Evolutionary conservation across 768 basidiomycete species (phyloP), one percentile per base, ranked within the genome.

Genomic region (Tricholoma terreum): DNA sequence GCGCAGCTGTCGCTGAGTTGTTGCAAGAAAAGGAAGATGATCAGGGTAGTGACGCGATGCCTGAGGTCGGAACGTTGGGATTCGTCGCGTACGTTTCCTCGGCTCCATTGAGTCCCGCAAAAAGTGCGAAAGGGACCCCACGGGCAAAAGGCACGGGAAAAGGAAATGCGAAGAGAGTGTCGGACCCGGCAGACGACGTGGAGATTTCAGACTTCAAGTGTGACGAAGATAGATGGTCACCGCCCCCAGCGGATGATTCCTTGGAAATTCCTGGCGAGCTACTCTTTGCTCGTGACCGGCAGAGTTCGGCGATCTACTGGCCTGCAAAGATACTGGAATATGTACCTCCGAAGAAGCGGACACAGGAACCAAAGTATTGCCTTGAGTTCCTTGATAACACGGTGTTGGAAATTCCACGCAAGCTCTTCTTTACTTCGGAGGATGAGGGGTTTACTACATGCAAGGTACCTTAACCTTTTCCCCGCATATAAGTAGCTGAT

Each of bases 251-350:
- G 2, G 84, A 89, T 59, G 70, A 71, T 3, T 67, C 73, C 0
- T 73, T 87, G 21, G 69, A 78, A 14, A 81, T 90, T 35, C 88
- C 87, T 2, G 90, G 87, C 2, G 89, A 91, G 66, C 68, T 84
- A 0, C 72, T 90, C 2, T 73, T 90, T 11, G 85, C 85, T 6
- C 67, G 73, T 21, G 80, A 78, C 2, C 69, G 69, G 54, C 65
- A 61, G 19, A 64, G 62, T n/a, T 66, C 67, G 6, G 60, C 63
- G 4, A 62, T 67, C 14, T 86, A 85, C 62, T 92, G 90, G 90
- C 88, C 90, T 2, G 90, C 85, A 1, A 74, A 73, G 65, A 71
- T 92, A 38, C 63, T 84, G 9, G 72, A 63, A 0, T 89, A 85
- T 62, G 55, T 81, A 21, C 74, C 77, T 11, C 77, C 84, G 4